Evolutionary conservation across 495 filamentous ascomycete genomes (phyloP).

Genomic region (Podospora pseudoanserina): DNA sequence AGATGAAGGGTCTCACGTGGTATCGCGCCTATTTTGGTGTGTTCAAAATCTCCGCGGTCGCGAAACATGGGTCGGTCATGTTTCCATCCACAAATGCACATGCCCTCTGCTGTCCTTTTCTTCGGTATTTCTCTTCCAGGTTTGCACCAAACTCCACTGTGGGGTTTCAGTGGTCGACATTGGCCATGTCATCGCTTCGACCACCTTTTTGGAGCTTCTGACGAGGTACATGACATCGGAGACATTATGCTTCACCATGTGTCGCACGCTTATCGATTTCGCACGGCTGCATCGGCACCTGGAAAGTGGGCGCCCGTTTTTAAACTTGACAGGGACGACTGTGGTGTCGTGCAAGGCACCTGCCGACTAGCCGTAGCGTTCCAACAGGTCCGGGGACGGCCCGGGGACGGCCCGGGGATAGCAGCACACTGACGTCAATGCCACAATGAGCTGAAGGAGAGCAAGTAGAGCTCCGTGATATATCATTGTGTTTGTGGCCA

Average conservation of each 20-base stretch:
- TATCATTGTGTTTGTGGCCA: no score
- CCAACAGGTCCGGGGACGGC: neutral
- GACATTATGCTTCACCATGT: neutral
- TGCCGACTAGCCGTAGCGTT: neutral
- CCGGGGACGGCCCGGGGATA: neutral
- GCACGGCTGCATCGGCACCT: neutral
- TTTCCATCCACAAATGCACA: neutral
- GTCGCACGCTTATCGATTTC: neutral
- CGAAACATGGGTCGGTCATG: neutral
- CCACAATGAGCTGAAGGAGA: neutral
- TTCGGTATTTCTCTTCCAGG: no score
- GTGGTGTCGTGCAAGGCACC: neutral
- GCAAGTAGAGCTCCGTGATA: no score
- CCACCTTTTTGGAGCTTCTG: no score
- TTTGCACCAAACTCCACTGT: neutral
- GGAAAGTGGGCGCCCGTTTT: neutral
- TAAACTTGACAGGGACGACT: no score
- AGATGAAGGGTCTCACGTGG: constrained; percentile 13
- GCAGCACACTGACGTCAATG: neutral
- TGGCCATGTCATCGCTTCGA: no score
- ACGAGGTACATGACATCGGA: neutral
- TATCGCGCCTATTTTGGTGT: constrained; percentile 13
- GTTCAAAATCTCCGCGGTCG: neutral
- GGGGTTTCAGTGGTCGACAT: neutral
- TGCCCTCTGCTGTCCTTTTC: no score